Evolutionary conservation across 2,329 filamentous ascomycete species (phyloP), one percentile per base, ranked within the genome.

Genomic region (Colletotrichum liriopes): DNA sequence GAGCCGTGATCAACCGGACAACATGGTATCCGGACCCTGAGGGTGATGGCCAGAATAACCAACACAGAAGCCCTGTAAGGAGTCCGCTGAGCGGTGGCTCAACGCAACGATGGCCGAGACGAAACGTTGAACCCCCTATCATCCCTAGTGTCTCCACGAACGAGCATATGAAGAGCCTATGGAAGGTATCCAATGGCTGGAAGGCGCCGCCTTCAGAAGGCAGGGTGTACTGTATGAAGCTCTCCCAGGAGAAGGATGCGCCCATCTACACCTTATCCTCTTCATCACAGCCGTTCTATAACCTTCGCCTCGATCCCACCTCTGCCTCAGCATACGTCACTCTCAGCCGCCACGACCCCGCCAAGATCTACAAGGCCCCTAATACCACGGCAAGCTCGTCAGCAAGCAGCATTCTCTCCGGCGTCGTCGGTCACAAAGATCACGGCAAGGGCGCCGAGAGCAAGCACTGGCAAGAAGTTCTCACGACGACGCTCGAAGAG

Each of bases 171-270:
- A 89, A 89, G 74, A 86, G 86, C 62, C 86, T 93, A 11, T 94
- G 92, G 92, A 90, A 92, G 76, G 90, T 91, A 0, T 85, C 89
- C 72, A 93, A 93, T 78, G 92, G 92, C 16, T 93, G 90, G 90
- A 86, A 89, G 77, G 91, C 91, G 2, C 87, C 90, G 0, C 79
- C 85, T 1, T 85, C 86, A 3, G 89, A 92, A 77, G 90, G 89
- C 6, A 84, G 88, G 29, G 85, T 87, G 32, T 92, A 87, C 81
- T 91, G 89, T 78, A 82, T 92, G 77, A 87, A 86, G 74, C 81
- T 92, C 79, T 83, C 84, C 1, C 85, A 87, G 71, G 86, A 88
- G 70, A 84, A 83, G 60, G 89, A 92, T 75, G 88, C 91, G 5
- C 92, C 91, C 0, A 86, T 93, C 23, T 93, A 93, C 75, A 91